Evolutionary conservation across 2,329 filamentous ascomycete genomes (phyloP).

Genomic region (Trichoderma oligosporum): DNA sequence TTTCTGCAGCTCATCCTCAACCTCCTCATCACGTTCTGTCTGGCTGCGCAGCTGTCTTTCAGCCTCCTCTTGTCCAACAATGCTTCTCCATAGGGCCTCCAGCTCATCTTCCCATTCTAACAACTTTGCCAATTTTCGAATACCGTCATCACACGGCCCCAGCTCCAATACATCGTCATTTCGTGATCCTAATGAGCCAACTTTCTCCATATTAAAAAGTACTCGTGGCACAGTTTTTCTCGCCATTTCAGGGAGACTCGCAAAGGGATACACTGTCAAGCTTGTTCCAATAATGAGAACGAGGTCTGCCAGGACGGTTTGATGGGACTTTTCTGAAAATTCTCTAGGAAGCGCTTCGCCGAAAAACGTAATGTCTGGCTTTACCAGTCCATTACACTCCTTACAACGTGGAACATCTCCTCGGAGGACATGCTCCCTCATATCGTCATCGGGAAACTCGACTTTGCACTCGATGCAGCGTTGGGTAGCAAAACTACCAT

Average conservation of each 20-base stretch:
- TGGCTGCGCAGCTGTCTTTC: conserved; percentile 42
- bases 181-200: conserved; percentile 72
- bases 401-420: conserved; percentile 69
- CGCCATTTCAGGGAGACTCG: conserved; percentile 67
- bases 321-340: conserved; percentile 36
- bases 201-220: conserved; percentile 80
- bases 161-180: conserved; percentile 81
- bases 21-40: conserved; percentile 31
- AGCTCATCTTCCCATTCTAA: conserved; percentile 85
- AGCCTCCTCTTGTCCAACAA: conserved; percentile 60
- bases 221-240: conserved; percentile 65
- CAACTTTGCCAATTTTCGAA: conserved; percentile 71
- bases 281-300: conserved; percentile 87
- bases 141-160: conserved; percentile 77
- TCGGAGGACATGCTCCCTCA: conserved; percentile 64
- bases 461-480: conserved; percentile 84
- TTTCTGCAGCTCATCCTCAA: conserved; percentile 45
- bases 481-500: conserved; percentile 90
- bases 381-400: conserved; percentile 73
- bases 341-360: conserved; percentile 60
- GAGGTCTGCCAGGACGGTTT: conserved; percentile 65
- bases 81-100: conserved; percentile 66
- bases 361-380: conserved; percentile 95
- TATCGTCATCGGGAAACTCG: conserved; percentile 67
- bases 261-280: conserved; percentile 83